phyloP scores from a whole-genome alignment of 106 monocot genomes.

The Ottelia alismoides region DNA sequence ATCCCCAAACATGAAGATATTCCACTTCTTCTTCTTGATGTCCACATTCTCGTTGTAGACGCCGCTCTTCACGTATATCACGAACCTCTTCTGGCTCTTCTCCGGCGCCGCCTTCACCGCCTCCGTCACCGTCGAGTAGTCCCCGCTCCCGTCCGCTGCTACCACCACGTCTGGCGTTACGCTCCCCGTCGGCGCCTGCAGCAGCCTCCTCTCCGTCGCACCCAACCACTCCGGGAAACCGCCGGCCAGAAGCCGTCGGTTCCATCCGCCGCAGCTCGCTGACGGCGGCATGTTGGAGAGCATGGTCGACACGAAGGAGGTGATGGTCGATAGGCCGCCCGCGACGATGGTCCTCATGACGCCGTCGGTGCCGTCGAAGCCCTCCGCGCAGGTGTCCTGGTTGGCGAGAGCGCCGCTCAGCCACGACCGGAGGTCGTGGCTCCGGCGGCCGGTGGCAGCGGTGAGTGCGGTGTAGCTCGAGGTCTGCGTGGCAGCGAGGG shows the following conservation, averaged over 20 bases:
- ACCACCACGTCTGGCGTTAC: slow-evolving; percentile 41
- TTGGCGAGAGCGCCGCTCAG: slow-evolving; percentile 59
- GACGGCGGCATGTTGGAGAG: slow-evolving; percentile 7
- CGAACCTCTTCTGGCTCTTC: slow-evolving; percentile 34
- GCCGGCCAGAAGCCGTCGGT: background rate
- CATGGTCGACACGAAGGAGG: slow-evolving; percentile 24
- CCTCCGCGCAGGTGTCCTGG: slow-evolving; percentile 65
- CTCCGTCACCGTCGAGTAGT: slow-evolving; percentile 47
- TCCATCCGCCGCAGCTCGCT: slow-evolving; percentile 1
- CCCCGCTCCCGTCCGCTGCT: slow-evolving; percentile 75
- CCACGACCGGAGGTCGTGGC: slow-evolving; percentile 44
- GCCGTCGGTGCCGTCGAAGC: slow-evolving; percentile 25
- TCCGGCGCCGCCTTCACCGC: slow-evolving; percentile 51
- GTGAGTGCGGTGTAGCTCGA: background rate
- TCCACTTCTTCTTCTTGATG: slow-evolving; percentile 81
- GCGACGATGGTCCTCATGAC: slow-evolving; percentile 23
- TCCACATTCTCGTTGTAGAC: slow-evolving; percentile 75
- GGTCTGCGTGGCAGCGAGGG: slow-evolving; percentile 16
- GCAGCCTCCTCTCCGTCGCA: slow-evolving; percentile 25
- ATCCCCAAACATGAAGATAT: slow-evolving; percentile 69
- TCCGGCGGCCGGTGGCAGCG: background rate
- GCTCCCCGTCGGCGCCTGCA: slow-evolving; percentile 20
- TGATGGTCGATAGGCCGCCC: slow-evolving; percentile 22
- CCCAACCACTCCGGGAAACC: slow-evolving; percentile 51
- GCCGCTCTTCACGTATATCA: slow-evolving; percentile 72